Percentiles rank a stretch among this genome's conserved stretches.
phyloP scores from a whole-genome alignment of 1,284 basidiomycete genomes.

The Fistulinella cinereoalba region DNA sequence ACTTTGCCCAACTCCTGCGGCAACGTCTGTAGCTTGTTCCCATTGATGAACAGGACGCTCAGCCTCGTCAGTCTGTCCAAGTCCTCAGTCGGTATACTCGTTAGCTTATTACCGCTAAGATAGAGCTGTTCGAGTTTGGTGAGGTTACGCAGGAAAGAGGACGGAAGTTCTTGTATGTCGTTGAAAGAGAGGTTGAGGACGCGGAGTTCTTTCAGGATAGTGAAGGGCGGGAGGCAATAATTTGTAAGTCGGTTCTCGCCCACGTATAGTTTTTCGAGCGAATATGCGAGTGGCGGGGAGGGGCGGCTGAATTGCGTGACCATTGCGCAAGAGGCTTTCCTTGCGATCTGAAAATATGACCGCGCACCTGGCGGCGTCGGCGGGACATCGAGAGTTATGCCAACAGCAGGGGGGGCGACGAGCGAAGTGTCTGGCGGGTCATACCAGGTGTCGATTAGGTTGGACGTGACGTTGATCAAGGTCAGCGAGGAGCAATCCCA shows the following conservation, averaged over 20 bases:
- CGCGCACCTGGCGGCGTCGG: slow-evolving; percentile 10
- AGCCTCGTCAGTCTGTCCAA: slow-evolving; percentile 68
- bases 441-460: slow-evolving; percentile 76
- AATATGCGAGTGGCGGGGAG: slow-evolving; percentile 68
- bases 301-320: slow-evolving; percentile 28
- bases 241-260: slow-evolving; percentile 90
- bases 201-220: slow-evolving; percentile 71
- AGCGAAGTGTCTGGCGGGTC: slow-evolving; percentile 45
- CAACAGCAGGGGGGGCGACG: slow-evolving; percentile 9
- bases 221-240: slow-evolving; percentile 75
- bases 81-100: slow-evolving; percentile 88
- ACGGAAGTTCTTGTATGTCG: slow-evolving; percentile 87
- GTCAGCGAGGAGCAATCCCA: slow-evolving; percentile 84
- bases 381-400: slow-evolving; percentile 24
- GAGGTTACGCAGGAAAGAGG: slow-evolving; percentile 73
- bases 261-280: slow-evolving; percentile 77
- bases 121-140: slow-evolving; percentile 81
- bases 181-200: slow-evolving; percentile 96
- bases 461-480: slow-evolving; percentile 87
- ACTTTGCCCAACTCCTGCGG: slow-evolving; percentile 90
- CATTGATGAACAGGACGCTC: slow-evolving; percentile 84
- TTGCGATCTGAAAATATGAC: slow-evolving; percentile 20
- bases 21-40: slow-evolving; percentile 90
- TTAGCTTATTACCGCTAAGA: slow-evolving; percentile 90
- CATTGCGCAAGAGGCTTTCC: slow-evolving; percentile 27